These are phyloP conservation scores for Cardiospermum halicacabum DNA, from an alignment of 345 rosid species.

Conservation along the genomic window DNA sequence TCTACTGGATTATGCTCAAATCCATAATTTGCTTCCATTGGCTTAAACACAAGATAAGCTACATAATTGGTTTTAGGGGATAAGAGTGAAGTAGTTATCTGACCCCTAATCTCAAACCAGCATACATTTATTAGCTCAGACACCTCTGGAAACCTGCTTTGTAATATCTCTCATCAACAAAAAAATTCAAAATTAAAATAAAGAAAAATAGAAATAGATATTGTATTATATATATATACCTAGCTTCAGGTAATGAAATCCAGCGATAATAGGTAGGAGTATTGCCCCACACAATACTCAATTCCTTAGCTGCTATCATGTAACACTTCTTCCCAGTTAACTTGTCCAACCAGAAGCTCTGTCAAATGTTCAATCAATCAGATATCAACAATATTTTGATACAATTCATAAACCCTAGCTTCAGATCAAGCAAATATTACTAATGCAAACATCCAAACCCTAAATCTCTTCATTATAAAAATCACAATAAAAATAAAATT, in stretches of 20 bases:
- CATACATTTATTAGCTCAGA: conserved; percentile 29
- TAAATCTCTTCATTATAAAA: too few species aligned
- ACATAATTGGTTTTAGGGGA: conserved; percentile 39
- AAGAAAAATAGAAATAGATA: not conserved
- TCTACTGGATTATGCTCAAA: conserved; percentile 33
- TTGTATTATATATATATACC: too few species aligned
- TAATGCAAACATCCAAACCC: too few species aligned
- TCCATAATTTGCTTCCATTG: conserved; percentile 17
- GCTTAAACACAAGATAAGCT: conserved; percentile 43
- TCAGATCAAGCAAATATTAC: not conserved
- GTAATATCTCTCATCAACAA: not conserved
- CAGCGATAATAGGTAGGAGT: not conserved
- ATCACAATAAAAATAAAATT: not conserved
- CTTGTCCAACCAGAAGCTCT: not conserved
- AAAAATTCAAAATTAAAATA: not conserved
- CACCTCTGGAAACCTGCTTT: conserved; percentile 22
- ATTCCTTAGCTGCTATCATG: not conserved
- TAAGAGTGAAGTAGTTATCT: conserved; percentile 28
- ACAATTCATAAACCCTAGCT: not conserved
- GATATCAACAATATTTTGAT: not conserved
- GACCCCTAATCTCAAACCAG: conserved; percentile 48
- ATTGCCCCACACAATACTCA: not conserved
- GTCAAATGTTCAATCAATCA: not conserved
- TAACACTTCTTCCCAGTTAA: not conserved
- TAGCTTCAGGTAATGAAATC: not conserved